These are phyloP conservation scores for Rhizopogon salebrosus DNA, from an alignment of 768 basidiomycete species.

Conservation along the genomic window DNA sequence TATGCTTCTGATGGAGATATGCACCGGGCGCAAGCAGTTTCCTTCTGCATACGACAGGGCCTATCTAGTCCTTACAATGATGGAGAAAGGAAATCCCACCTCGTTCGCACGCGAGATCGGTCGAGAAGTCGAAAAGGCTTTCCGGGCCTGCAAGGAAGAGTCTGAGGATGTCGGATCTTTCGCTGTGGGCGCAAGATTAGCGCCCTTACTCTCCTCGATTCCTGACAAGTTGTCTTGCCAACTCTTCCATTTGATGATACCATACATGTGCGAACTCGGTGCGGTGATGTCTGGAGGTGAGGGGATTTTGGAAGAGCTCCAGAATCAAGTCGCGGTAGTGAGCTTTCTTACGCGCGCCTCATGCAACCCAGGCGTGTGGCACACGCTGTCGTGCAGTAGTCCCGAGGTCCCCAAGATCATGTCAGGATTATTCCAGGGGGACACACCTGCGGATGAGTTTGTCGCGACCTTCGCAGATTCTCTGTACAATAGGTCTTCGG, in stretches of 20 bases:
- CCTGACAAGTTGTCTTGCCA: constrained; percentile 4
- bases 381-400: not conserved
- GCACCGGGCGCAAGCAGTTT: not conserved
- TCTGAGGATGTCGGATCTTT: not conserved
- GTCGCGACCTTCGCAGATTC: constrained; percentile 27
- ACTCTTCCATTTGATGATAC: constrained; percentile 24
- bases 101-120: not conserved
- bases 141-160: not conserved
- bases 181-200: not conserved
- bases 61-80: not conserved
- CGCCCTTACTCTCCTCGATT: not conserved
- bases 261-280: constrained; percentile 11
- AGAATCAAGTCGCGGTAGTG: not conserved
- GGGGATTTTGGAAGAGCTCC: not conserved
- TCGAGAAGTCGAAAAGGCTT: not conserved
- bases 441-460: not conserved
- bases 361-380: not conserved
- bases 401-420: not conserved
- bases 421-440: not conserved
- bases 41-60: not conserved
- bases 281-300: not conserved
- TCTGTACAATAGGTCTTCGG: constrained; percentile 17
- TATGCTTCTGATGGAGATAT: constrained; percentile 4
- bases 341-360: not conserved
- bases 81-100: not conserved